Evolutionary conservation across 2,329 filamentous ascomycete species (phyloP), one percentile per base, ranked within the genome.

Genomic region (Elsinoe necatrix): DNA sequence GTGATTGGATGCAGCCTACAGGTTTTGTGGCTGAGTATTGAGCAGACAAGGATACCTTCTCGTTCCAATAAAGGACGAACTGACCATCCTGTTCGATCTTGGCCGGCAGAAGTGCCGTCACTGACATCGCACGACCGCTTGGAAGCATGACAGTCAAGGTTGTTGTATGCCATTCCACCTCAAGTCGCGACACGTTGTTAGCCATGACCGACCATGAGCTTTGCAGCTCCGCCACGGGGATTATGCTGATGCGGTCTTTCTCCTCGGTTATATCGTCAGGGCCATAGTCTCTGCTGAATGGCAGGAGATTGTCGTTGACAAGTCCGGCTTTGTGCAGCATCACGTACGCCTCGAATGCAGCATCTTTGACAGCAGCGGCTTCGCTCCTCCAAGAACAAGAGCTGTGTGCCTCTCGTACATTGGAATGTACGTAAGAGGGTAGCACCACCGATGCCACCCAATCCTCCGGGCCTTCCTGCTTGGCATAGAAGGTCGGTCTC

Each of bases 341-440:
- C 20, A 80, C 71, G 65, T 91, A 95, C 0, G 90, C 87, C 64
- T 88, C 81, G 60, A 95, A 93, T 0, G 89, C 86, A 0, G 86
- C 89, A 68, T 96, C 92, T 65, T 86, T 89, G 62, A 77, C 83
- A 0, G 90, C 89, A 62, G 82, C 83, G 57, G 77, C 80, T 64
- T 93, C 85, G 0, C 83, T 87, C 9, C 62, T 69, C 90, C 90
- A 96, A n/a, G 68, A 60, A 14, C 86, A 80, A 8, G 89, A 69
- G 11, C 77, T 68, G 3, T n/a, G 20, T 9, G 57, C 57, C 9
- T 14, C 35, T 23, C 59, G 35, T 18, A 58, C 41, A 42, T 23
- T 34, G 42, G 8, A 77, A n/a, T 87, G 79, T 0, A 97, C 73
- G 3, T 81, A 85, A 3, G 79, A 76, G 0, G 92, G 92, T 1